phyloP scores from a whole-genome alignment of 495 filamentous ascomycete species.

The Podospora didyma region DNA sequence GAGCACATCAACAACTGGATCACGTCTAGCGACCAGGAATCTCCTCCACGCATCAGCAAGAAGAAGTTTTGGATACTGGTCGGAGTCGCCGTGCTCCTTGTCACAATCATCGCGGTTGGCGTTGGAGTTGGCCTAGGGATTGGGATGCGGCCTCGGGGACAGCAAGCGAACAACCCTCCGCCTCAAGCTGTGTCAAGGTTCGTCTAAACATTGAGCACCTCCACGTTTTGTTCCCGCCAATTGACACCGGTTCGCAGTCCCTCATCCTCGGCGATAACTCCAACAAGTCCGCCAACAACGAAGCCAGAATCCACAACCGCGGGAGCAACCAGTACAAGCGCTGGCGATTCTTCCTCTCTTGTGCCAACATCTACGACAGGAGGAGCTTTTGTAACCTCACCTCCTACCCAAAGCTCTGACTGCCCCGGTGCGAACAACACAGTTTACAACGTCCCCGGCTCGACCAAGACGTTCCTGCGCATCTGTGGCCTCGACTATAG shows the following conservation, averaged over 20 bases:
- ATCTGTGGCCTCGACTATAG: slow-evolving; percentile 44
- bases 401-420: slow-evolving; percentile 22
- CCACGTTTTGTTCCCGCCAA: neutral
- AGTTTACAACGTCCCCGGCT: slow-evolving; percentile 37
- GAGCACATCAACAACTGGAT: slow-evolving; percentile 7
- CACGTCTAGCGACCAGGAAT: slow-evolving; percentile 5
- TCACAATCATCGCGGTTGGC: slow-evolving; percentile 34
- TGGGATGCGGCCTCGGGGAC: slow-evolving; percentile 1
- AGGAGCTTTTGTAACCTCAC: slow-evolving; percentile 5
- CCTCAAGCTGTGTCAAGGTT: slow-evolving; percentile 18
- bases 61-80: slow-evolving; percentile 27
- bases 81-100: slow-evolving; percentile 18
- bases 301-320: neutral
- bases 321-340: slow-evolving; percentile 7
- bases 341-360: slow-evolving; percentile 1
- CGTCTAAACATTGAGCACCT: neutral
- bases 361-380: neutral
- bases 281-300: neutral
- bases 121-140: slow-evolving; percentile 36
- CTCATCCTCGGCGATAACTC: neutral
- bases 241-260: neutral
- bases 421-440: slow-evolving; percentile 44
- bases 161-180: neutral
- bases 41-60: slow-evolving; percentile 23
- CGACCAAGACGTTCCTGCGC: slow-evolving; percentile 38